Percentiles rank a stretch among this genome's conserved stretches.
Conservation (phyloP, 2,329 filamentous ascomycete genomes). For the Dissoconium aciculare region DNA sequence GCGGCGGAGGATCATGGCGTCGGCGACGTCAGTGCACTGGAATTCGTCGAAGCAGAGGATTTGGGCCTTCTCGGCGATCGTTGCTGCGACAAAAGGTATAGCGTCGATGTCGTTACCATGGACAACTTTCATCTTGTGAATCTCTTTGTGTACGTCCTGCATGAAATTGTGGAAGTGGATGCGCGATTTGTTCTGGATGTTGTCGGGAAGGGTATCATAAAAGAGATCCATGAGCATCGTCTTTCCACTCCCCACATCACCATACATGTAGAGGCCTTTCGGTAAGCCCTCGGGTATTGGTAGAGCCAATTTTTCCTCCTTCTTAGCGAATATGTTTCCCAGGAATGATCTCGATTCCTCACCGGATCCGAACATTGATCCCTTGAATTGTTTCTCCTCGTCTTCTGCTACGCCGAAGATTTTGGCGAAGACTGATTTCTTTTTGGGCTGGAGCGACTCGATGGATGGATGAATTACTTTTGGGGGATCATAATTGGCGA, state of each 20-base stretch:
- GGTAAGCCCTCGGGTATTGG: slow-evolving; percentile 61
- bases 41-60: slow-evolving; percentile 98
- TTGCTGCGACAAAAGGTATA: slow-evolving; percentile 83
- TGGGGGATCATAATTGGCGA: slow-evolving; percentile 58
- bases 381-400: slow-evolving; percentile 9
- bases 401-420: slow-evolving; percentile 40
- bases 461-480: slow-evolving; percentile 62
- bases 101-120: slow-evolving; percentile 82
- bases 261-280: slow-evolving; percentile 83
- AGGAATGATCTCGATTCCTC: too few relatives aligned
- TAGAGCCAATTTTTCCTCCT: slow-evolving; percentile 26
- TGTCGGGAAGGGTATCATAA: slow-evolving; percentile 73
- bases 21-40: slow-evolving; percentile 93
- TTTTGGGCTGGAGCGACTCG: slow-evolving; percentile 47
- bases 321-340: too few relatives aligned
- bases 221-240: slow-evolving; percentile 99
- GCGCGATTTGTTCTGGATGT: slow-evolving; percentile 68
- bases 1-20: slow-evolving; percentile 89
- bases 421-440: slow-evolving; percentile 40
- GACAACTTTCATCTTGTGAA: slow-evolving; percentile 80
- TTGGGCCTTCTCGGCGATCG: slow-evolving; percentile 70
- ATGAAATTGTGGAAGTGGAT: slow-evolving; percentile 99
- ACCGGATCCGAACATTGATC: too few relatives aligned
- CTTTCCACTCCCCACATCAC: slow-evolving; percentile 93
- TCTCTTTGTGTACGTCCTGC: slow-evolving; percentile 85